A percentile compares a stretch with the other conserved stretches of the same genome.
Conservation (phyloP, 345 rosid species). For the Toxicodendron radicans region DNA sequence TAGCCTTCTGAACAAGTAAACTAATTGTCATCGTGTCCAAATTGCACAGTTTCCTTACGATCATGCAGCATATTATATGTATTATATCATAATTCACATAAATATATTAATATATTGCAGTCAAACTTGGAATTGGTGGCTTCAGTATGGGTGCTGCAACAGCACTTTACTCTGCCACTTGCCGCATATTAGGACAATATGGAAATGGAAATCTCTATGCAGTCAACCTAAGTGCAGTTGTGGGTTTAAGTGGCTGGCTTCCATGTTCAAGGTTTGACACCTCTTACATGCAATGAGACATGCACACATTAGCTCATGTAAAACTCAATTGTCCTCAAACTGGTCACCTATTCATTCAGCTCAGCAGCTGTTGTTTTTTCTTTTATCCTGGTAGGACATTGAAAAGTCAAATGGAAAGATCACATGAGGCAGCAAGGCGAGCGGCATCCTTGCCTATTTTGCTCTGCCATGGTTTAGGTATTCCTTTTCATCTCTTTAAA, state of each 20-base stretch:
- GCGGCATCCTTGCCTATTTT: conserved; percentile 63
- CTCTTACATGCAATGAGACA: conserved; percentile 9
- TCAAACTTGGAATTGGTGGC: conserved; percentile 70
- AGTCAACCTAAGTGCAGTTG: conserved; percentile 47
- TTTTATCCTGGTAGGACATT: conserved; percentile 44
- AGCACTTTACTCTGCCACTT: conserved; percentile 67
- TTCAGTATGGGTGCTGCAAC: conserved; percentile 85
- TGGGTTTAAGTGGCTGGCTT: conserved; percentile 80
- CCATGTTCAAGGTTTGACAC: conserved; percentile 58
- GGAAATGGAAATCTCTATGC: conserved; percentile 50
- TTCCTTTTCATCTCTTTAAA: not conserved
- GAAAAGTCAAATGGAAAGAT: conserved; percentile 53
- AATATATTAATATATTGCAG: conserved; percentile 26
- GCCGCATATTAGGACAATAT: conserved; percentile 51
- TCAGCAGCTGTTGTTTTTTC: conserved; percentile 16
- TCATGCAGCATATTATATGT: not conserved
- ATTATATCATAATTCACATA: not conserved
- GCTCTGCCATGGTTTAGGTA: conserved; percentile 63
- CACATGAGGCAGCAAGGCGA: conserved; percentile 49
- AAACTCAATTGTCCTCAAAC: not conserved
- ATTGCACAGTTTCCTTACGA: not conserved
- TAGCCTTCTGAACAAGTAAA: not conserved
- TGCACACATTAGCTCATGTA: not conserved
- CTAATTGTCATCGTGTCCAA: not conserved
- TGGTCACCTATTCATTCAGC: conserved; percentile 18